Base-by-base conservation (phyloP, 441 rosid species). In the Pelargonium cotyledonis region DNA sequence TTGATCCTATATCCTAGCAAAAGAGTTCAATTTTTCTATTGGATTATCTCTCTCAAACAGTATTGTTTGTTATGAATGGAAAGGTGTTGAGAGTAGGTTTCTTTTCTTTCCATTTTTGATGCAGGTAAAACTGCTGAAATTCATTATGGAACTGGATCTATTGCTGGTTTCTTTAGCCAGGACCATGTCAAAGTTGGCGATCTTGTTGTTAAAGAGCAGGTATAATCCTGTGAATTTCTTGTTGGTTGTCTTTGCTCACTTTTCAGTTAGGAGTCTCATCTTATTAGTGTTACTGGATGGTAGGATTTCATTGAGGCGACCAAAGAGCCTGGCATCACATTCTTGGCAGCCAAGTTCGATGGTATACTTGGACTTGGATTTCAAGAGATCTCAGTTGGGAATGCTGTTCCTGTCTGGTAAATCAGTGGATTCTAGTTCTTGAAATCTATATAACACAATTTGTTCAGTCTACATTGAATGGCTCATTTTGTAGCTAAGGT, bases 291-390 rank as follows among this genome's bases (percentile, higher is more conserved):
- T 43, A 19, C 18, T 16, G 41, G 65, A 67, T 19, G 49, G 53
- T 35, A 89, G 97, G 89, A 80, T 41, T 88, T 92, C 70, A 82
- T 87, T 2, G 96, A 92, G 82, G 86, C 90, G 9, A 92, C 95
- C 14, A 71, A 71, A 68, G 89, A 89, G 80, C 83, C 83, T 70
- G 83, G 92, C 74, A 80, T 86, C 47, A 46, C 80, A 19, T 87
- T 87, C 78, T 51, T 80, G 11, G 23, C 87, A 76, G 82, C 89
- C 3, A 89, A 83, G 80, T 89, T 86, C 21, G 97, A 88, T 81
- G 97, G 97, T 65, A 80, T 92, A 38, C 72, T 89, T 1, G 97
- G 97, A 11, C 91, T 92, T 40, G 97, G 97, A 5, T 92, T 88
- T 67, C 83, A 87, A 75, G 94, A 89, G 76, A 85, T 92, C 69